Evolutionary conservation across 805 yeast genomes (phyloP).

Genomic region (Dipodascopsis uninucleata): DNA sequence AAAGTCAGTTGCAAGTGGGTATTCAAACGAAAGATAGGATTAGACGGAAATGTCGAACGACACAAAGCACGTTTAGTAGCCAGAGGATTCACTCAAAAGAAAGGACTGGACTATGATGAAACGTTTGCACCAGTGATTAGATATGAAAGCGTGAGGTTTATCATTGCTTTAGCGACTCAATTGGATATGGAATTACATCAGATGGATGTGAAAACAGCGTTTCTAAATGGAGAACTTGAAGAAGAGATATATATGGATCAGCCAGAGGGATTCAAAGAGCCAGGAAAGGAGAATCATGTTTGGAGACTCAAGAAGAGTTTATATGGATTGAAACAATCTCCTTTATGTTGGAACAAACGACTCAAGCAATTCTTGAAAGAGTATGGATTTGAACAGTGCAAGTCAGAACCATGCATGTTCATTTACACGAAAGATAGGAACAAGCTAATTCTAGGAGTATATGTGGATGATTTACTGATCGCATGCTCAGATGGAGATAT

Average conservation of each 20-base stretch:
- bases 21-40: constrained; percentile 22
- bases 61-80: constrained; percentile 34
- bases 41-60: constrained; percentile 6
- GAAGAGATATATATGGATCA: constrained; percentile 5
- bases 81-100: constrained; percentile 30
- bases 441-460: constrained; percentile 2
- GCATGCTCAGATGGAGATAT: background rate
- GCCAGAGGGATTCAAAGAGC: background rate
- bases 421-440: no score
- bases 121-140: constrained; percentile 35
- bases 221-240: constrained; percentile 2
- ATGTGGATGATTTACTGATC: constrained; percentile 4
- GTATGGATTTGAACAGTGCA: no score
- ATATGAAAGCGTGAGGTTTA: constrained; percentile 22
- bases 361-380: no score
- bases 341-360: no score
- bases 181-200: constrained; percentile 17
- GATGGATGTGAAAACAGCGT: no score
- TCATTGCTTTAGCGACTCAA: constrained; percentile 1
- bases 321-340: constrained; percentile 7
- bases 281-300: background rate
- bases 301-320: background rate
- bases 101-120: constrained; percentile 33
- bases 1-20: constrained; percentile 29
- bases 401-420: no score